Evolutionary conservation across 2,329 filamentous ascomycete genomes (phyloP).

Genomic region (Thermothelomyces thermophilus): DNA sequence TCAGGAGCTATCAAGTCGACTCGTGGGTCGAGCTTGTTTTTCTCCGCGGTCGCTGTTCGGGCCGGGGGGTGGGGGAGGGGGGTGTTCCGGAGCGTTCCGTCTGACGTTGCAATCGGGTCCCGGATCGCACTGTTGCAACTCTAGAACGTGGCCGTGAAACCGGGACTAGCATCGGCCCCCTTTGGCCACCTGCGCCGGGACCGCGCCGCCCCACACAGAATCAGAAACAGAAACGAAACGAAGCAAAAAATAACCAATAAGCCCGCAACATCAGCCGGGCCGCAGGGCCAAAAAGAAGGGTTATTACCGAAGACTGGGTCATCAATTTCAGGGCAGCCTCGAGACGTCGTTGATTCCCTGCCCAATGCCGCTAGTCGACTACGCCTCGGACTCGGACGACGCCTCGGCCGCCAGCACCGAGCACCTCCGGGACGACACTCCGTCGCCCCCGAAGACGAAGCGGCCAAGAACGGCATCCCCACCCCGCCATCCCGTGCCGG

Average conservation of each 20-base stretch:
- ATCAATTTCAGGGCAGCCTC: too few relatives aligned
- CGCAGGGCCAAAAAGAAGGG: too few relatives aligned
- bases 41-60: not conserved
- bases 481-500: not conserved
- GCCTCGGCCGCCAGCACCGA: constrained; percentile 20
- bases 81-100: not conserved
- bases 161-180: constrained; percentile 1
- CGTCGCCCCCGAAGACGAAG: constrained; percentile 12
- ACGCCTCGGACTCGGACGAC: constrained; percentile 25
- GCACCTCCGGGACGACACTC: not conserved
- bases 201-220: not conserved
- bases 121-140: not conserved
- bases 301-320: too few relatives aligned
- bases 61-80: too few relatives aligned
- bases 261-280: too few relatives aligned
- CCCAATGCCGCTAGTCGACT: constrained; percentile 38
- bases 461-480: constrained; percentile 1
- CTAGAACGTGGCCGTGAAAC: constrained; percentile 4
- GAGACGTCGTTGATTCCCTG: too few relatives aligned
- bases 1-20: not conserved
- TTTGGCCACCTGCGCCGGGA: not conserved
- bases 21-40: not conserved
- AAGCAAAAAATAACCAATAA: not conserved
- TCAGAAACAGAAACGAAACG: not conserved
- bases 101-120: not conserved